These are phyloP conservation scores for Lipomyces sp. DNA, from an alignment of 805 yeast species.

Conservation along the genomic window DNA sequence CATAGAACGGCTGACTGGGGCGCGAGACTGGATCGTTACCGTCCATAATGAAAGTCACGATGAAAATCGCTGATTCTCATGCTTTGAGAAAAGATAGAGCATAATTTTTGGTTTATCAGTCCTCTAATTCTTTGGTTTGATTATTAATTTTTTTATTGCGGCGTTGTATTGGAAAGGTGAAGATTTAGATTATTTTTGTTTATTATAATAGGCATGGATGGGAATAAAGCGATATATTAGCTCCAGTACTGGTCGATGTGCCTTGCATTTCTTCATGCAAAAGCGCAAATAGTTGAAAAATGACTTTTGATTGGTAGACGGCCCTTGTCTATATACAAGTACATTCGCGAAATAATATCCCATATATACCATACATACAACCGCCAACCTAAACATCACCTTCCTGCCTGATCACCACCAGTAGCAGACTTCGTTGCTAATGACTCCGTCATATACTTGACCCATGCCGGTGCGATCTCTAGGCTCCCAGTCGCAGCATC, in stretches of 20 bases:
- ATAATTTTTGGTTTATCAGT: not conserved
- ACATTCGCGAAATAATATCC: not conserved
- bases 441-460: slow-evolving; percentile 20
- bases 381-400: not conserved
- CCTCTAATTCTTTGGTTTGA: not conserved
- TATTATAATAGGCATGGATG: not conserved
- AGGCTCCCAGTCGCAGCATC: slow-evolving; percentile 9
- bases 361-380: not conserved
- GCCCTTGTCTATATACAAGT: not conserved
- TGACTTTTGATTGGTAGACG: not conserved
- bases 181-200: not conserved
- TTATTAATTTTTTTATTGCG: not conserved
- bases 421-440: not conserved
- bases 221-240: not conserved
- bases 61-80: not conserved
- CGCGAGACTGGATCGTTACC: slow-evolving; percentile 33
- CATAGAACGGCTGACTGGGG: slow-evolving; percentile 29
- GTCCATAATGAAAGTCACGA: not conserved
- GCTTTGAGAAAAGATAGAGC: not conserved
- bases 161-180: not conserved
- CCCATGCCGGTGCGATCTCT: slow-evolving; percentile 15
- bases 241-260: not conserved
- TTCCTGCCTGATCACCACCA: not conserved
- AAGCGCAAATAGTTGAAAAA: not conserved
- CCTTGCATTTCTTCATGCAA: not conserved